Conservation (phyloP, 495 filamentous ascomycete genomes). For the Penicillium atrosanguineum region DNA sequence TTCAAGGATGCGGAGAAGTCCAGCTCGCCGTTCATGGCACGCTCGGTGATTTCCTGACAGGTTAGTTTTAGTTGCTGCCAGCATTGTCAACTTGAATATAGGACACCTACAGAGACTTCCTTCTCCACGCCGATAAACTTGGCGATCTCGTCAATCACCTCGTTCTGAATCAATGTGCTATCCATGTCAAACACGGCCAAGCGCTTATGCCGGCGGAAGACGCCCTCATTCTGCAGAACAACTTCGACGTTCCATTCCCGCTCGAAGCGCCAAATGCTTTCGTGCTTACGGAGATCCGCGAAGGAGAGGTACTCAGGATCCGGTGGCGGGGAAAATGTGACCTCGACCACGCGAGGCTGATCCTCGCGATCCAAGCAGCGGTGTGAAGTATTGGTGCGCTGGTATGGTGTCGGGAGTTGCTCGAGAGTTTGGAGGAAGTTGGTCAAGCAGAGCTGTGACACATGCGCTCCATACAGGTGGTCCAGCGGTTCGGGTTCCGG, state of each 20-base stretch:
- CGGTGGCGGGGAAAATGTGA: slow-evolving; percentile 66
- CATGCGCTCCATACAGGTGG: slow-evolving; percentile 71
- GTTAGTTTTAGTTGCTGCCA: slow-evolving; percentile 19
- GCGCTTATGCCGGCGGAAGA: slow-evolving; percentile 74
- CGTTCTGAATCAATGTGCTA: slow-evolving; percentile 90
- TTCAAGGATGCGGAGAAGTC: slow-evolving; percentile 83
- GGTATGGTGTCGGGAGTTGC: slow-evolving; percentile 60
- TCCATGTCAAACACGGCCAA: slow-evolving; percentile 98
- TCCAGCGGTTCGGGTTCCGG: slow-evolving; percentile 65
- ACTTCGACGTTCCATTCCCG: slow-evolving; percentile 85
- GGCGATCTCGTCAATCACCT: slow-evolving; percentile 94
- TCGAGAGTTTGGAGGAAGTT: slow-evolving; percentile 77
- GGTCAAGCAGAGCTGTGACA: slow-evolving; percentile 77
- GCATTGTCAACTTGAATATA: neutral
- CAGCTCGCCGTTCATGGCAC: slow-evolving; percentile 95
- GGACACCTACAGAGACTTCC: slow-evolving; percentile 53
- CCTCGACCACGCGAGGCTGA: slow-evolving; percentile 66
- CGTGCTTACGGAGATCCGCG: slow-evolving; percentile 68
- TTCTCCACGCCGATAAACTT: slow-evolving; percentile 71
- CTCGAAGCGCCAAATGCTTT: slow-evolving; percentile 78
- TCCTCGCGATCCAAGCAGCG: slow-evolving; percentile 63
- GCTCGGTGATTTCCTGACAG: slow-evolving; percentile 75
- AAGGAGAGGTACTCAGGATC: slow-evolving; percentile 66
- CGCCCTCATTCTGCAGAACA: slow-evolving; percentile 64
- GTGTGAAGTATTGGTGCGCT: slow-evolving; percentile 62